phyloP scores from a whole-genome alignment of 129 eudicot species.

The carrot (Daucus carota) region DH1_v3.0 NC_030388.2:14434001-14434500 shows the following conservation, averaged over 20 bases:
- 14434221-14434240: constrained; percentile 70
- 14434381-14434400: constrained; percentile 2
- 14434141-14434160: constrained; percentile 70
- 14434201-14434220: constrained; percentile 66
- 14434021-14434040: neutral
- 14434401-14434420: constrained; percentile 17
- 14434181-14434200: constrained; percentile 64
- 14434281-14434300: constrained; percentile 9
- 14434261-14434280: constrained; percentile 21
- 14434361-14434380: neutral
- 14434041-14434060: neutral
- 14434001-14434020: neutral
- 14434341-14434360: neutral
- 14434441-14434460: constrained; percentile 6
- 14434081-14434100: neutral
- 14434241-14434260: constrained; percentile 41
- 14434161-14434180: constrained; percentile 37
- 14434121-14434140: constrained; percentile 47
- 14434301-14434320: constrained; percentile 12
- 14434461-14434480: constrained; percentile 29
- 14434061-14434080: neutral
- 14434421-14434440: constrained; percentile 10
- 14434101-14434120: neutral
- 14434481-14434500: constrained; percentile 3
- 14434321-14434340: neutral